Base-by-base conservation (phyloP, 2,329 filamentous ascomycete genomes). In the Claviceps arundinis region DNA sequence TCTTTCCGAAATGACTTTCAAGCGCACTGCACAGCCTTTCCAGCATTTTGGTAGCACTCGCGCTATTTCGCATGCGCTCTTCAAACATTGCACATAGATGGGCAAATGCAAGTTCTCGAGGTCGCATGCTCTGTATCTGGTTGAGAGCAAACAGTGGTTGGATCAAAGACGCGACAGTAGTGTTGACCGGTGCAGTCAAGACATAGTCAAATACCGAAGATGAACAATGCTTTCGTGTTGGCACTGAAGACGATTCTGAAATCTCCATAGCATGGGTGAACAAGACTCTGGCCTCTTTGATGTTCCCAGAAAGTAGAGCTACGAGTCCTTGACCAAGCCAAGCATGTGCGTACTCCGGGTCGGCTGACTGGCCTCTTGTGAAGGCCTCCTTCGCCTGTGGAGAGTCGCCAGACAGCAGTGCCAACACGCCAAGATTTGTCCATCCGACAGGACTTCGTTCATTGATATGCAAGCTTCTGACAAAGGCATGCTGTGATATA, bases 231-330 rank as follows among this genome's bases (percentile, higher is more conserved):
- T 84, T 80, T 63, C 89, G 87, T 0, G 84, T 81, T 4, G 89
- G 73, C 2, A 83, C 65, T 0, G 85, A 83, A 0, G 86, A 85
- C 0, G 88, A 84, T 55, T 89, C 87, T 0, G 89, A 83, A 48
- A 98, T 91, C 56, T 95, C 90, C 71, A 95, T 93, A 0, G 93
- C 91, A 64, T 98, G 93, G 1, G 87, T 90, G 63, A 96, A 95
- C 9, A 97, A 78, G 11, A 83, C 82, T 22, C 88, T 77, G 1
- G 91, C 90, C 68, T 96, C 89, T 55, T 79, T 81, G 0, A 71
- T 60, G 56, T 95, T 84, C 1, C 87, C 89, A 48, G 80, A 78
- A 30, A 91, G 71, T 16, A 90, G 74, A 4, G 93, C 89, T 50
- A 97, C 77, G 26, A 95, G 76, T 0, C 88, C 91, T 67, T 97